These are phyloP conservation scores for Trichomonas vaginalis DNA, from an alignment of 208 protist species.

Conservation along the genomic window DNA sequence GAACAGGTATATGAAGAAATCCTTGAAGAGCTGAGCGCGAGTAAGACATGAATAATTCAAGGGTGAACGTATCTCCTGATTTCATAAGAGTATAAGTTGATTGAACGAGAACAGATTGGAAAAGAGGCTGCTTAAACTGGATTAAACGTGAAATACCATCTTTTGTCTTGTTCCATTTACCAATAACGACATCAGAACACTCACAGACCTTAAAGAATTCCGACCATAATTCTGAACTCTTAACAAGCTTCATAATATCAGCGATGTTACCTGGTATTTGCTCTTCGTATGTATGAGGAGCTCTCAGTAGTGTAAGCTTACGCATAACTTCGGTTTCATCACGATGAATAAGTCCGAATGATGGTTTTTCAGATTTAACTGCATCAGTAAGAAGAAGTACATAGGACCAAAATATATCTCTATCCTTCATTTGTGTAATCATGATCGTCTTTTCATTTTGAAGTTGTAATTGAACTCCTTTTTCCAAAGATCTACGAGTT, in stretches of 20 bases:
- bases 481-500: background rate
- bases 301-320: background rate
- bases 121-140: background rate
- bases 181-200: background rate
- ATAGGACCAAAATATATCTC: background rate
- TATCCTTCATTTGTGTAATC: background rate
- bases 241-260: background rate
- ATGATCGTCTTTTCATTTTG: background rate
- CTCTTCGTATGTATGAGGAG: background rate
- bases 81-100: background rate
- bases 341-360: background rate
- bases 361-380: background rate
- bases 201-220: background rate
- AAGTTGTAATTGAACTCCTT: background rate
- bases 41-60: background rate
- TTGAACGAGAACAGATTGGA: background rate
- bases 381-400: background rate
- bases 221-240: background rate
- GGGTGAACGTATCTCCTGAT: background rate
- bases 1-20: background rate
- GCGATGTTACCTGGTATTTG: background rate
- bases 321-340: background rate
- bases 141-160: background rate
- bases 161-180: background rate
- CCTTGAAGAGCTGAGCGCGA: background rate